phyloP scores from a whole-genome alignment of 305 asterid species.

The Solanum aculeatissimum region DNA sequence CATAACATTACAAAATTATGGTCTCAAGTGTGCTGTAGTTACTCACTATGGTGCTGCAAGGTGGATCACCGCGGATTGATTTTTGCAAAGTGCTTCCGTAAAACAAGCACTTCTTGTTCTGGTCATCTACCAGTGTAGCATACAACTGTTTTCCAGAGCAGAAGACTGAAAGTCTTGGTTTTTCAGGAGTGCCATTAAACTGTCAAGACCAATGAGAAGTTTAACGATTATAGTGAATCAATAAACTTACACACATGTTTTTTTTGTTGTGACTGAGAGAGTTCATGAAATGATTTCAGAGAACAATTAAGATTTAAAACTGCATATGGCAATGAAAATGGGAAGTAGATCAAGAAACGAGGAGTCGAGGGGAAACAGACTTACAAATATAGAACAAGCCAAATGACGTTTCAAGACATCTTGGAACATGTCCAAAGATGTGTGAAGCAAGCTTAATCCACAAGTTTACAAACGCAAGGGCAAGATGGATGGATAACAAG shows the following conservation, averaged over 20 bases:
- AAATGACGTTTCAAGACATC: not conserved
- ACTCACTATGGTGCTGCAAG: conserved; percentile 54
- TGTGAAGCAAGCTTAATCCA: not conserved
- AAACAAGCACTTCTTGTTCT: conserved; percentile 60
- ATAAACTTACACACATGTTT: not conserved
- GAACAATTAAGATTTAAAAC: not conserved
- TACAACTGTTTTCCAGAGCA: conserved; percentile 74
- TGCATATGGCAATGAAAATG: not conserved
- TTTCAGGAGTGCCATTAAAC: conserved; percentile 66
- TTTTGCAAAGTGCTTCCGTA: conserved; percentile 73
- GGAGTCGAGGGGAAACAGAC: not conserved
- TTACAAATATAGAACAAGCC: not conserved
- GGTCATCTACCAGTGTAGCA: conserved; percentile 74
- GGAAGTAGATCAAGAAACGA: not conserved
- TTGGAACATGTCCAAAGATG: not conserved
- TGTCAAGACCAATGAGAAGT: not conserved
- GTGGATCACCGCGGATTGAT: conserved; percentile 41
- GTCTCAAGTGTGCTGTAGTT: not conserved
- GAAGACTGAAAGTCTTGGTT: conserved; percentile 85
- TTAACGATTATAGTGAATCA: not conserved
- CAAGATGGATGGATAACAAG: not conserved
- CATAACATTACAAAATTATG: not conserved
- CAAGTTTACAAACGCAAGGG: not conserved
- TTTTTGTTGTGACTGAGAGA: not conserved
- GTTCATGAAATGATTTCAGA: not conserved